Base-by-base conservation (phyloP, 1,284 basidiomycete genomes). In the Leccinum pachyderme region DNA sequence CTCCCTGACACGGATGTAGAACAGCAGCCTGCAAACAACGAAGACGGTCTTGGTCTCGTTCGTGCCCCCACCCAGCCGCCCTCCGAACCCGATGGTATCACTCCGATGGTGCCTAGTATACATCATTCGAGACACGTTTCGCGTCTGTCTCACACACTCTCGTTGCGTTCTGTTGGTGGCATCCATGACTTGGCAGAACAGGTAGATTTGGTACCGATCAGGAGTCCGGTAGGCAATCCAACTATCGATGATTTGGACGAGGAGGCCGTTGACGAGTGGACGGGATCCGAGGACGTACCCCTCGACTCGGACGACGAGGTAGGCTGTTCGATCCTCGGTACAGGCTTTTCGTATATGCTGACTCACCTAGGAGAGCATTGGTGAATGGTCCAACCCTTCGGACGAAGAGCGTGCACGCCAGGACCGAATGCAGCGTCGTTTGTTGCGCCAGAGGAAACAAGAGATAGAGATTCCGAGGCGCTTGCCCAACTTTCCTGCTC, bases 321-420 rank as follows among this genome's bases (percentile, higher is more conserved):
- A 62, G 45, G 47, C 12, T 59, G 76, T 59, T 8, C 28, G 13
- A 29, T 41, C 50, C 6, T 6, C 48, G 49, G 53, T 47, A 51
- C 52, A 48, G 53, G 29, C 45, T 51, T 54, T 51, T 32, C 27
- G 15, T 32, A 25, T 24, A 39, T 53, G 44, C 54, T 63, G 13
- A 61, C 50, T 47, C 51, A 58, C 5, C n/a, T 41, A 72, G 69
- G 74, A 89, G 85, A 91, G 87, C 62, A 86, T 90, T 50, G 89
- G 88, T 29, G 89, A 92, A 74, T 92, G 82, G 81, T 92, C 89
- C n/a, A 92, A 92, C 64, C 89, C 89, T 18, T 92, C 89, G 12
- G 89, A 92, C 63, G 89, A 92, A 70, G 89, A 92, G 66, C 79
- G 85, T 33, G 89, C 86, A 3, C 81, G 89, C 28, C 83, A 84